A percentile compares a stretch with the other conserved stretches of the same genome.
Evolutionary conservation across 768 basidiomycete genomes (phyloP).

Genomic region (Russula dissimulans): DNA sequence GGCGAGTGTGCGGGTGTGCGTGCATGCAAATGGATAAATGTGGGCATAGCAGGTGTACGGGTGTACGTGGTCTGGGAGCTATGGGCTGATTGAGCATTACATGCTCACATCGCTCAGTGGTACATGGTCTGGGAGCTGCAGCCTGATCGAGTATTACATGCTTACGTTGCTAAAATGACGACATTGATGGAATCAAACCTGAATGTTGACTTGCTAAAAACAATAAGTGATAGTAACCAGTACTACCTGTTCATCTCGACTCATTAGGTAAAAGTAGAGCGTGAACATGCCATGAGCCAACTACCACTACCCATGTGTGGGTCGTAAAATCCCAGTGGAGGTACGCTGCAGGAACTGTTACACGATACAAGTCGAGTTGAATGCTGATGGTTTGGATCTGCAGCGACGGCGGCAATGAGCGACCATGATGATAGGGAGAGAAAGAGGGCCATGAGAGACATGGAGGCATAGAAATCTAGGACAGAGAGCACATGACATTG

Average conservation of each 20-base stretch:
- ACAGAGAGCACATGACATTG: no score
- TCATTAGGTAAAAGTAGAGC: no score
- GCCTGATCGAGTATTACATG: no score
- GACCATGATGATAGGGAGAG: conserved; percentile 29
- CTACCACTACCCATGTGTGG: conserved; percentile 50
- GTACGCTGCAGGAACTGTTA: conserved; percentile 24
- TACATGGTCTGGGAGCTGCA: no score
- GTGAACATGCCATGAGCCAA: conserved; percentile 55
- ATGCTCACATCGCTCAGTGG: no score
- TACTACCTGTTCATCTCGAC: no score
- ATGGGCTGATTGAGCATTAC: no score
- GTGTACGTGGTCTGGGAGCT: no score
- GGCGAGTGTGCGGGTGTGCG: no score
- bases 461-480: background rate
- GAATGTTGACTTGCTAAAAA: background rate
- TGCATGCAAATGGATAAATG: no score
- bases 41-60: no score
- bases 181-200: conserved; percentile 67
- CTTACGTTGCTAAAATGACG: conserved; percentile 50
- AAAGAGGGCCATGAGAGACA: conserved; percentile 23
- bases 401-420: conserved; percentile 17
- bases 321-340: conserved; percentile 50
- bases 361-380: conserved; percentile 22
- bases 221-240: background rate
- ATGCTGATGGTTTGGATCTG: background rate